Conservation (phyloP, 805 yeast species). For the Scheffersomyces ergatensis region DNA sequence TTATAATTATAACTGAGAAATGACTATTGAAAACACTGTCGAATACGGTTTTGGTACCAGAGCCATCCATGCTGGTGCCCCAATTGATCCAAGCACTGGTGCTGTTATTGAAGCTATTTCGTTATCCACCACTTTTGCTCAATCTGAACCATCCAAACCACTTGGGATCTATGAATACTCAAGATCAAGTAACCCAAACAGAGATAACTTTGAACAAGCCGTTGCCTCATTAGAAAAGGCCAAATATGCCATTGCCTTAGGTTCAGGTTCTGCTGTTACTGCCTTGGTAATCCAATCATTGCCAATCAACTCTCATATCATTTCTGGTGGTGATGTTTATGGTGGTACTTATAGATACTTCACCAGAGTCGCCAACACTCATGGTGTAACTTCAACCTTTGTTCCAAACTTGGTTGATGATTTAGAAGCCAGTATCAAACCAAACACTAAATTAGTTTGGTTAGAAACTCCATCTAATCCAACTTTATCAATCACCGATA, state of each 20-base stretch:
- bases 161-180: constrained; percentile 81
- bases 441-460: constrained; percentile 78
- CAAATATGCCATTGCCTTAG: constrained; percentile 70
- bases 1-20: constrained; percentile 7
- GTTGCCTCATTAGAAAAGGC: constrained; percentile 79
- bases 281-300: constrained; percentile 73
- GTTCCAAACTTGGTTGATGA: constrained; percentile 60
- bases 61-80: constrained; percentile 83
- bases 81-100: constrained; percentile 70
- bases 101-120: constrained; percentile 86
- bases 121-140: constrained; percentile 82
- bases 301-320: constrained; percentile 68
- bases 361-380: constrained; percentile 79
- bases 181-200: constrained; percentile 82
- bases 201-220: constrained; percentile 75
- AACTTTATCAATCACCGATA: constrained; percentile 76
- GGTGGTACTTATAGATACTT: constrained; percentile 92
- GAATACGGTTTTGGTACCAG: constrained; percentile 64
- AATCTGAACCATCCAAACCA: constrained; percentile 72
- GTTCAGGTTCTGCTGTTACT: constrained; percentile 86
- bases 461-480: constrained; percentile 89
- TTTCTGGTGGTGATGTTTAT: constrained; percentile 82
- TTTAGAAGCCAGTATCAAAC: constrained; percentile 51
- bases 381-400: constrained; percentile 69
- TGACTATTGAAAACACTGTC: constrained; percentile 36